These are phyloP conservation scores for Theobroma cacao DNA, from an alignment of 345 rosid species.

Conservation along the genomic window DNA sequence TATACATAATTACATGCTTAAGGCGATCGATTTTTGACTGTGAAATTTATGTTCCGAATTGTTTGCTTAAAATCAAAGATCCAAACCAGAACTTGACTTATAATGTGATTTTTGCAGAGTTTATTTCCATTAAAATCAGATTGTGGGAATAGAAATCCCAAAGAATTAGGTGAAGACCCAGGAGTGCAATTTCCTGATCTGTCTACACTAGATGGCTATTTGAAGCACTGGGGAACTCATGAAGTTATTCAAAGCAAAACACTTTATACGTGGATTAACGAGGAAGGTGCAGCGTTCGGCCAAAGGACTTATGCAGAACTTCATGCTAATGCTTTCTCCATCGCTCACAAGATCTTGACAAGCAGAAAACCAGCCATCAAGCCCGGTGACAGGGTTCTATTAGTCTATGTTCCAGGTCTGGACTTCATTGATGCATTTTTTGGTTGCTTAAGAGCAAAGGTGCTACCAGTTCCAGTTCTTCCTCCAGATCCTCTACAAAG, in stretches of 20 bases:
- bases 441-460: constrained; percentile 64
- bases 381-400: constrained; percentile 59
- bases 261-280: constrained; percentile 62
- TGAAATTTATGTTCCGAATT: not conserved
- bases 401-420: constrained; percentile 60
- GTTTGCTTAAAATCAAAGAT: not conserved
- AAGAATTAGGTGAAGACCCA: constrained; percentile 37
- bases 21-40: not conserved
- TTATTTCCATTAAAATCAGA: constrained; percentile 42
- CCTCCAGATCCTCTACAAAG: constrained; percentile 71
- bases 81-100: not conserved
- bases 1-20: not conserved
- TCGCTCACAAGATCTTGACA: constrained; percentile 47
- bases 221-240: constrained; percentile 61
- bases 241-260: constrained; percentile 29
- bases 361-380: constrained; percentile 47
- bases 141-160: constrained; percentile 13
- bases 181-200: constrained; percentile 56
- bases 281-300: constrained; percentile 37
- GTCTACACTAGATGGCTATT: constrained; percentile 48
- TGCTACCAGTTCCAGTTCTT: constrained; percentile 65
- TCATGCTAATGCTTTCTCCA: constrained; percentile 45
- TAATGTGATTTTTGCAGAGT: constrained; percentile 34
- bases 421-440: constrained; percentile 68
- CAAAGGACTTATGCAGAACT: constrained; percentile 51